Evolutionary conservation across 1,284 basidiomycete species (phyloP).

Genomic region (Cutaneotrichosporon cavernicola): DNA sequence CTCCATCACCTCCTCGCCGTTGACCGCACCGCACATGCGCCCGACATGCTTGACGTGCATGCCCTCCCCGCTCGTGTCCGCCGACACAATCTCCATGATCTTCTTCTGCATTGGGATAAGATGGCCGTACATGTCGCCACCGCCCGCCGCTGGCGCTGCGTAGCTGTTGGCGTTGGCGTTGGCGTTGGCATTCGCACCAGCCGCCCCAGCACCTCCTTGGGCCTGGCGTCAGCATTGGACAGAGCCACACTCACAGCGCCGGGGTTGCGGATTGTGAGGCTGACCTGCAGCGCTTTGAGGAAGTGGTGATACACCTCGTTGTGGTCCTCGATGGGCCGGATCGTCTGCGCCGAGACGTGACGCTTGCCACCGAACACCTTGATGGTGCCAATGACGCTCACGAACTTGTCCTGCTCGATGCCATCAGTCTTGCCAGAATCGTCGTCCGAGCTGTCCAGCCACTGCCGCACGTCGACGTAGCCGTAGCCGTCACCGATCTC

Average conservation of each 20-base stretch:
- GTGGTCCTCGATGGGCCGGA: slow-evolving; percentile 67
- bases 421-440: slow-evolving; percentile 57
- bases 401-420: slow-evolving; percentile 65
- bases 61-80: slow-evolving; percentile 58
- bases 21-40: slow-evolving; percentile 35
- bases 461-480: slow-evolving; percentile 79
- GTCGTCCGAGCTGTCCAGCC: slow-evolving; percentile 72
- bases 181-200: slow-evolving; percentile 4
- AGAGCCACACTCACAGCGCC: slow-evolving; percentile 20
- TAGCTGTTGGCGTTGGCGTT: slow-evolving; percentile 37
- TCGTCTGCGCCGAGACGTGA: slow-evolving; percentile 73
- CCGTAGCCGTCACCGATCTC: slow-evolving; percentile 87
- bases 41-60: slow-evolving; percentile 64
- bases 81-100: slow-evolving; percentile 64
- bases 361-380: slow-evolving; percentile 81
- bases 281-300: slow-evolving; percentile 60
- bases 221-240: slow-evolving; percentile 4
- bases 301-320: slow-evolving; percentile 83
- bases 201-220: slow-evolving; percentile 5
- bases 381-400: slow-evolving; percentile 84
- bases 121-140: slow-evolving; percentile 54
- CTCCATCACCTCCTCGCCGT: slow-evolving; percentile 51
- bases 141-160: slow-evolving; percentile 28
- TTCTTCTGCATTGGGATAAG: slow-evolving; percentile 64
- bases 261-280: slow-evolving; percentile 54